These are phyloP conservation scores for Fusarium agapanthi DNA, from an alignment of 2,329 filamentous ascomycete species.

Conservation along the genomic window DNA sequence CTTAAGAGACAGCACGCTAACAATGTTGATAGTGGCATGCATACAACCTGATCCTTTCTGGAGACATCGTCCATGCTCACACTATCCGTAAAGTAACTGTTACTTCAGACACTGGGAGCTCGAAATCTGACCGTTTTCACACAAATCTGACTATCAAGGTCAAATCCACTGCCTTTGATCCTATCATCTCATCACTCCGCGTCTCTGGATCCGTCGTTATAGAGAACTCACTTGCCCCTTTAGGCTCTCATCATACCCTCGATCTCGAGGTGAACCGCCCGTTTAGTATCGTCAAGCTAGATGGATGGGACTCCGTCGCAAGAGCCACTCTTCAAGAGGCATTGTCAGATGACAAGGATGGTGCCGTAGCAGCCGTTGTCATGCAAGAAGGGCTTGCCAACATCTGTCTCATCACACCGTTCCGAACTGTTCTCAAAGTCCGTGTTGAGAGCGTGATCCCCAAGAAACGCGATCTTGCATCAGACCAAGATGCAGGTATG, in stretches of 20 bases:
- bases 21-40: slow-evolving; percentile 60
- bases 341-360: slow-evolving; percentile 79
- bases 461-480: slow-evolving; percentile 71
- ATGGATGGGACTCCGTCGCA: slow-evolving; percentile 89
- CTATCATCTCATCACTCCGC: slow-evolving; percentile 62
- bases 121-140: slow-evolving; percentile 63
- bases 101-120: slow-evolving; percentile 58
- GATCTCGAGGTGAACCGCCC: slow-evolving; percentile 89
- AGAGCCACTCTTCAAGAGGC: slow-evolving; percentile 81
- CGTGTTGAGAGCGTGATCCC: slow-evolving; percentile 71
- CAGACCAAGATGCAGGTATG: slow-evolving; percentile 76
- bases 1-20: slow-evolving; percentile 24
- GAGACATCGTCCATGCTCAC: slow-evolving; percentile 63
- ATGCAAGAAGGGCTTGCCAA: slow-evolving; percentile 91
- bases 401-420: slow-evolving; percentile 83
- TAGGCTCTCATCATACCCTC: slow-evolving; percentile 68
- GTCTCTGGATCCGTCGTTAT: slow-evolving; percentile 63
- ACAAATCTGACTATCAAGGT: slow-evolving; percentile 66
- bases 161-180: slow-evolving; percentile 67
- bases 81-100: slow-evolving; percentile 64
- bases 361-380: slow-evolving; percentile 87
- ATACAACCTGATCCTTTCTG: slow-evolving; percentile 66
- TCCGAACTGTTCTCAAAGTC: slow-evolving; percentile 76
- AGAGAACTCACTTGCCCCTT: slow-evolving; percentile 62
- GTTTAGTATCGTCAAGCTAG: slow-evolving; percentile 87